phyloP scores from a whole-genome alignment of 2,329 filamentous ascomycete species.

The Epicoccum sorghinum region DNA sequence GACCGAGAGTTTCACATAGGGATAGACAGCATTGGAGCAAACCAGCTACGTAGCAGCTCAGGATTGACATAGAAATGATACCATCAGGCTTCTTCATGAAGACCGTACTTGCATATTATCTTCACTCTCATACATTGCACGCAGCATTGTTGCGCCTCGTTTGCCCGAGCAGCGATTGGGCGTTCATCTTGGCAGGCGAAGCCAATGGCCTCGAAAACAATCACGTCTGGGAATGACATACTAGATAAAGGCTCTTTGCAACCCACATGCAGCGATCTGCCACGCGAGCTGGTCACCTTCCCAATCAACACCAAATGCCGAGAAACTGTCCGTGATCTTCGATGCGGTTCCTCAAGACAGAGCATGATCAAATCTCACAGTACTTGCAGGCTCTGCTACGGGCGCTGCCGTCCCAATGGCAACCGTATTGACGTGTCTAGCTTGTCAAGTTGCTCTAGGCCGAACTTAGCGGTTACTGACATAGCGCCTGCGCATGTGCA shows the following conservation, averaged over 20 bases:
- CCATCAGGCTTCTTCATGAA: constrained; percentile 22
- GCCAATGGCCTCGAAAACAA: too few relatives aligned
- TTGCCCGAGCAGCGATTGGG: too few relatives aligned
- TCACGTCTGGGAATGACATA: too few relatives aligned
- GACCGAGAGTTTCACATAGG: constrained; percentile 5
- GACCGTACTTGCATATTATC: constrained; percentile 2
- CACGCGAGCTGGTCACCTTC: constrained; percentile 13
- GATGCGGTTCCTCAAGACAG: neutral
- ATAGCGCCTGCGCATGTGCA: constrained; percentile 4
- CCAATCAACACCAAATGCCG: constrained; percentile 1
- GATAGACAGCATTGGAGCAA: constrained; percentile 9
- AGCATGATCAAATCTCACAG: neutral
- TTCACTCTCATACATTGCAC: constrained; percentile 5
- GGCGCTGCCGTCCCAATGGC: constrained; percentile 9
- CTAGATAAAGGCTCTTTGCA: too few relatives aligned
- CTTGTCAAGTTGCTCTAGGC: constrained; percentile 12
- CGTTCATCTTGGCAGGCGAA: too few relatives aligned
- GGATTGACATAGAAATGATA: constrained; percentile 30
- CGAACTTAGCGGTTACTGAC: neutral
- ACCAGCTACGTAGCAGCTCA: constrained; percentile 13
- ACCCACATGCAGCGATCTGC: neutral
- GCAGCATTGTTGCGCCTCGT: too few relatives aligned
- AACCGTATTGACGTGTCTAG: constrained; percentile 28
- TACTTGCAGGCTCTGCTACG: neutral
- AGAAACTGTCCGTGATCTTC: constrained; percentile 1